Conservation (phyloP, 768 basidiomycete genomes). For the Rhodosporidiobolus odoratus region DNA sequence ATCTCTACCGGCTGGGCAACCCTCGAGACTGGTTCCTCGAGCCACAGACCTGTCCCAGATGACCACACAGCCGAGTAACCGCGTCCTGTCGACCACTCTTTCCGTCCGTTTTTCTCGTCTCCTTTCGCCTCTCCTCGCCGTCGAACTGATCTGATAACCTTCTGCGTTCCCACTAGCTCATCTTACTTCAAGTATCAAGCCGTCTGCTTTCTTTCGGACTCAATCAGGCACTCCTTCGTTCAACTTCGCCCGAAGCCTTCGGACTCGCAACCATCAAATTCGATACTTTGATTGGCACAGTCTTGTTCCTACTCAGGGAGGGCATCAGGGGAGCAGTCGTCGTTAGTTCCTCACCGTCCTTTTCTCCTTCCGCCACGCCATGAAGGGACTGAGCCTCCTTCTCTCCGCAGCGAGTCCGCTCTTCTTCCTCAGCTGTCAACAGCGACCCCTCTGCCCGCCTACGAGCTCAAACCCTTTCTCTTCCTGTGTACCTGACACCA, state of each 20-base stretch:
- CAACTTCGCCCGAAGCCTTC: conserved; percentile 76
- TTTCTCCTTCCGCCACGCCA: not conserved
- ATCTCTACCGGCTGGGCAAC: no score
- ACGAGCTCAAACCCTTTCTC: not conserved
- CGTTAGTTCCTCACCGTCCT: conserved; percentile 45
- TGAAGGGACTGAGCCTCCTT: not conserved
- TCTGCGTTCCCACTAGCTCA: no score
- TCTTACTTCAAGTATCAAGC: conserved; percentile 79
- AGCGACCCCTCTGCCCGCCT: not conserved
- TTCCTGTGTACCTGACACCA: conserved; percentile 56
- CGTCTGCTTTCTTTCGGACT: conserved; percentile 78
- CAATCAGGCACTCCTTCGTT: conserved; percentile 78
- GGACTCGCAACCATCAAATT: conserved; percentile 89
- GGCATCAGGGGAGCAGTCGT: conserved; percentile 81
- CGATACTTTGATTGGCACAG: conserved; percentile 80
- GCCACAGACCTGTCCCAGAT: no score
- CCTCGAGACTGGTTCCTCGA: no score
- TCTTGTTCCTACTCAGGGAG: conserved; percentile 88
- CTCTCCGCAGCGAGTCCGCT: not conserved
- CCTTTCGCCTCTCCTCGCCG: not conserved
- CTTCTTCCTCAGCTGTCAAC: not conserved
- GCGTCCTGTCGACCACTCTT: no score
- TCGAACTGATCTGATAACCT: no score
- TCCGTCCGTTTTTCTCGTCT: not conserved
- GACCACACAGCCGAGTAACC: no score